Evolutionary conservation across 768 basidiomycete genomes (phyloP).

Genomic region (Clavaria fumosa): DNA sequence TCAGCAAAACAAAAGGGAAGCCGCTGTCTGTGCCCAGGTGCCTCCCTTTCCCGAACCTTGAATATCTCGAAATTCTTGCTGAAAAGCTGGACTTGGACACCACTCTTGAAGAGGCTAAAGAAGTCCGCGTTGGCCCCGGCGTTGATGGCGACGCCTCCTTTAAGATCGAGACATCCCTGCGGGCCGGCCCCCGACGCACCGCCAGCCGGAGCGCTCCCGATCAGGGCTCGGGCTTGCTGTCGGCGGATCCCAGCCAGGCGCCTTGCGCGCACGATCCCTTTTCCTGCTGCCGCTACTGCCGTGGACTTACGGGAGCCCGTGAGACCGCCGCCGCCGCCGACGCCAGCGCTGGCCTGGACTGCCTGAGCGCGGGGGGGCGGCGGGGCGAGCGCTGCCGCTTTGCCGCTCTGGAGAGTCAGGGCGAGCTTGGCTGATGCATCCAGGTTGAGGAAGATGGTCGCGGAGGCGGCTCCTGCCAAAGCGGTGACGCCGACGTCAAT

Average conservation of each 20-base stretch:
- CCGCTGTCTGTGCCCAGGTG: too few relatives aligned
- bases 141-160: slow-evolving; percentile 23
- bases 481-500: slow-evolving; percentile 1
- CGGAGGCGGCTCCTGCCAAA: slow-evolving; percentile 11
- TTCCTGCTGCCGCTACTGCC: background rate
- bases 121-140: slow-evolving; percentile 26
- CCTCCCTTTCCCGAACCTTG: too few relatives aligned
- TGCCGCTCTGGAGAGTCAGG: too few relatives aligned
- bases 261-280: too few relatives aligned
- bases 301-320: too few relatives aligned
- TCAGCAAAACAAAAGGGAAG: too few relatives aligned
- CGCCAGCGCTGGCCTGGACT: background rate
- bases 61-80: slow-evolving; percentile 23
- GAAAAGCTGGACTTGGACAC: slow-evolving; percentile 20
- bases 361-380: background rate
- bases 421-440: slow-evolving; percentile 18
- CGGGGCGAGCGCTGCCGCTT: slow-evolving; percentile 1
- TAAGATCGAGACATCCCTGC: slow-evolving; percentile 6
- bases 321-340: background rate
- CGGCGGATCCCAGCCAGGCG: too few relatives aligned
- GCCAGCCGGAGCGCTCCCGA: background rate
- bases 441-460: slow-evolving; percentile 13
- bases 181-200: background rate
- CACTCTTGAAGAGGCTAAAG: slow-evolving; percentile 25
- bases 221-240: background rate